Percentiles rank a stretch among this genome's conserved stretches.
Evolutionary conservation across 371 early-diverging fungal species (phyloP).

Genomic region (Chytridium lagenaria): DNA sequence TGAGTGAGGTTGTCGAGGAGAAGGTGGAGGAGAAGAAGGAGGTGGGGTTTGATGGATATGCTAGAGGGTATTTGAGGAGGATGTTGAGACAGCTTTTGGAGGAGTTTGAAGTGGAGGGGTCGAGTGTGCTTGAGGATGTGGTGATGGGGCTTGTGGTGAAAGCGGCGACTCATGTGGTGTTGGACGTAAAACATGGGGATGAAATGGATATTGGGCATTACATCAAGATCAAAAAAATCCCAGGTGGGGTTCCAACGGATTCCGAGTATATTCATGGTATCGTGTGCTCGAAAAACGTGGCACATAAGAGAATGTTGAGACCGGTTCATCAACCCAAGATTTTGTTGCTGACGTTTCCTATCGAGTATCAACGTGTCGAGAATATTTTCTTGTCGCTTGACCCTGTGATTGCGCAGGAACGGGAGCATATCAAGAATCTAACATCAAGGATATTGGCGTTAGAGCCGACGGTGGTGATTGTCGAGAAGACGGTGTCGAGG

Average conservation of each 20-base stretch:
- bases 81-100: conserved; percentile 63
- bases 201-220: conserved; percentile 68
- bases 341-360: conserved; percentile 81
- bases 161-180: conserved; percentile 69
- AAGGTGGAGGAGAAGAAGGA: no score
- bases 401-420: conserved; percentile 82
- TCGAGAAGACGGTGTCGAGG: conserved; percentile 77
- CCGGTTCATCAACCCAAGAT: conserved; percentile 73
- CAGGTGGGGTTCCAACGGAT: conserved; percentile 80
- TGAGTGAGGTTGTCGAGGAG: neutral
- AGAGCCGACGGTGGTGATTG: conserved; percentile 79
- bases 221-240: conserved; percentile 91
- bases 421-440: conserved; percentile 79
- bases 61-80: conserved; percentile 63
- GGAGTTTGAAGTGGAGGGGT: conserved; percentile 24
- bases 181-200: conserved; percentile 75
- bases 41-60: neutral
- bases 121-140: conserved; percentile 70
- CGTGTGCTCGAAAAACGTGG: conserved; percentile 85
- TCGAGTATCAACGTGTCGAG: conserved; percentile 78
- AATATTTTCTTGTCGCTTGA: conserved; percentile 67
- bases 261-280: conserved; percentile 74
- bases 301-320: conserved; percentile 86
- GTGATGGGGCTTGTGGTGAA: conserved; percentile 68
- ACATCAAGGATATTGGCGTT: conserved; percentile 75